These are phyloP conservation scores for Amanita pseudoporphyria DNA, from an alignment of 768 basidiomycete species.

Conservation along the genomic window DNA sequence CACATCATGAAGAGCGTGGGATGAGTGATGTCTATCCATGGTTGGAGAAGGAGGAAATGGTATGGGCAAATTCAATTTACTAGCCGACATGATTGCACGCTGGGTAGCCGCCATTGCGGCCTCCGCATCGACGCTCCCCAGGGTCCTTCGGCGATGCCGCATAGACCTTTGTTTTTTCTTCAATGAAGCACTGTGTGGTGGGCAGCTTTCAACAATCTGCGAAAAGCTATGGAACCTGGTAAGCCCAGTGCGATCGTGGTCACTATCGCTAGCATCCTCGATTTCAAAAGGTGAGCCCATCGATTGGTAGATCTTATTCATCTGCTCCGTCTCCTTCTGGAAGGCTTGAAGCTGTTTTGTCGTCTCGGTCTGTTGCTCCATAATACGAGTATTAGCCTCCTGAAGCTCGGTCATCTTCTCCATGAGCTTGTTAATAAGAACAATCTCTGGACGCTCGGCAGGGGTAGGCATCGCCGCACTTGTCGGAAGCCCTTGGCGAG, in stretches of 20 bases:
- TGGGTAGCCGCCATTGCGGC: background rate
- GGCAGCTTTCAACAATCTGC: background rate
- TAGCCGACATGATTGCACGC: background rate
- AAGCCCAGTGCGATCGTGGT: slow-evolving; percentile 3
- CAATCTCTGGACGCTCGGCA: slow-evolving; percentile 34
- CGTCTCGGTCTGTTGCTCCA: slow-evolving; percentile 55
- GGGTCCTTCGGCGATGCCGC: slow-evolving; percentile 5
- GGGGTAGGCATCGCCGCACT: slow-evolving; percentile 17
- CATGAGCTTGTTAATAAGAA: slow-evolving; percentile 61
- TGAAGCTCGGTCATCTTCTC: slow-evolving; percentile 72
- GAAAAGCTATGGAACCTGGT: slow-evolving; percentile 10
- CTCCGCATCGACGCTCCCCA: slow-evolving; percentile 2
- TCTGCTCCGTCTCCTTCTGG: slow-evolving; percentile 62
- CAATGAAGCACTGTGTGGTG: background rate
- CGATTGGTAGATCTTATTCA: slow-evolving; percentile 60
- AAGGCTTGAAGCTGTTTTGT: slow-evolving; percentile 53
- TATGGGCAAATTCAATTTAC: background rate
- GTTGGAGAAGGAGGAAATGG: slow-evolving; percentile 6
- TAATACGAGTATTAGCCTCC: slow-evolving; percentile 58
- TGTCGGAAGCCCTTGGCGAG: slow-evolving; percentile 1
- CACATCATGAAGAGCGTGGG: slow-evolving; percentile 2
- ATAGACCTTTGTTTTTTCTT: background rate
- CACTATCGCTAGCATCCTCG: slow-evolving; percentile 34
- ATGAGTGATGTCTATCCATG: slow-evolving; percentile 3
- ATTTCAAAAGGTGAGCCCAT: slow-evolving; percentile 44